These are phyloP conservation scores for Teunomyces cretensis DNA, from an alignment of 805 yeast genomes.

Conservation along the genomic window DNA sequence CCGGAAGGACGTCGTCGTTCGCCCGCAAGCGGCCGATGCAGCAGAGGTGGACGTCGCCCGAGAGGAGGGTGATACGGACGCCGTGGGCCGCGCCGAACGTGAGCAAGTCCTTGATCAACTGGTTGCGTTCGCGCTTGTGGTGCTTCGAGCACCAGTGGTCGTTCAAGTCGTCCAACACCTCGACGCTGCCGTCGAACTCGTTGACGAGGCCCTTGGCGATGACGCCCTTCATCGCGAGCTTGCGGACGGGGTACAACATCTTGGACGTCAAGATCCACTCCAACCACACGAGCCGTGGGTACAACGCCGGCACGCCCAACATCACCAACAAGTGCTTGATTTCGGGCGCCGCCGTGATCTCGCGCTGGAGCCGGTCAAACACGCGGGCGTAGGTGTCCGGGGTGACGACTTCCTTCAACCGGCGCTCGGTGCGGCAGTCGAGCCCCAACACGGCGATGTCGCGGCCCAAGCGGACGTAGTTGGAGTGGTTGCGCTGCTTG, in stretches of 20 bases:
- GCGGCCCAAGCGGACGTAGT: conserved; percentile 72
- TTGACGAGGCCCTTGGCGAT: conserved; percentile 75
- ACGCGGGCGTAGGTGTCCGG: conserved; percentile 56
- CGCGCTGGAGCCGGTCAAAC: conserved; percentile 59
- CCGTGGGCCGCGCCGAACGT: conserved; percentile 63
- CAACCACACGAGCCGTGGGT: conserved; percentile 90
- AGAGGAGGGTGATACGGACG: conserved; percentile 76
- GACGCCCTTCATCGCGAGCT: conserved; percentile 54
- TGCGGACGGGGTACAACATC: conserved; percentile 60
- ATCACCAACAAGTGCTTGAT: conserved; percentile 77
- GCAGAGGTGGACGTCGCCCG: conserved; percentile 93
- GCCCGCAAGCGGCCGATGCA: conserved; percentile 75
- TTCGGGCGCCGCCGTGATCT: conserved; percentile 48
- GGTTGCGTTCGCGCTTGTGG: conserved; percentile 85
- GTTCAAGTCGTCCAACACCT: conserved; percentile 86
- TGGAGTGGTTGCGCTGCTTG: conserved; percentile 61
- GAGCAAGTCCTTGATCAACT: conserved; percentile 58
- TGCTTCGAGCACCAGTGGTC: conserved; percentile 95
- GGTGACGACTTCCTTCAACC: conserved; percentile 54
- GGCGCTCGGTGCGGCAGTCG: conserved; percentile 93
- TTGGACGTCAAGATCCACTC: conserved; percentile 70
- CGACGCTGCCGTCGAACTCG: conserved; percentile 89
- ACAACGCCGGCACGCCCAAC: conserved; percentile 93
- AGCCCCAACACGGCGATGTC: conserved; percentile 72
- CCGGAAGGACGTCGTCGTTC: conserved; percentile 51